Evolutionary conservation across 352 stramenopile genomes (phyloP).

Genomic region (Globisporangium orthogonon): DNA sequence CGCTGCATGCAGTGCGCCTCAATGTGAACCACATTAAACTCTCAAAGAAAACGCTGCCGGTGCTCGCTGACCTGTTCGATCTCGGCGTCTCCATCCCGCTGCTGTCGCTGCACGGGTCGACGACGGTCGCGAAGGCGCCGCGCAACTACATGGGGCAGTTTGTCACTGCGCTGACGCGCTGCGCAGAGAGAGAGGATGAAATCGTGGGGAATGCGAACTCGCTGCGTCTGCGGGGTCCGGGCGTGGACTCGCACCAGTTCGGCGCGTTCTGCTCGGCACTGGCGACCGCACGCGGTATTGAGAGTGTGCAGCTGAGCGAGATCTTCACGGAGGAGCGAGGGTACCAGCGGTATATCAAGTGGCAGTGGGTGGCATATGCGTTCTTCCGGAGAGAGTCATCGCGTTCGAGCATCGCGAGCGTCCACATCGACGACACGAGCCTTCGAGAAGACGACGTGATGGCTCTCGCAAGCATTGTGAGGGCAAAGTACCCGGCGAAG

Average conservation of each 20-base stretch:
- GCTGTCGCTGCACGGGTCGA: slow-evolving; percentile 7
- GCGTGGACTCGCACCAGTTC: slow-evolving; percentile 11
- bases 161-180: slow-evolving; percentile 7
- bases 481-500: slow-evolving; percentile 9
- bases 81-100: slow-evolving; percentile 6
- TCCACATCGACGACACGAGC: slow-evolving; percentile 9
- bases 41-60: slow-evolving; percentile 2
- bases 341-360: slow-evolving; percentile 9
- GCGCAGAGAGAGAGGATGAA: not conserved
- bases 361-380: slow-evolving; percentile 14
- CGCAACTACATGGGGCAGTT: slow-evolving; percentile 9
- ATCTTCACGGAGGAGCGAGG: slow-evolving; percentile 8
- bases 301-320: slow-evolving; percentile 6
- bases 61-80: slow-evolving; percentile 5
- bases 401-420: not conserved
- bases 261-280: slow-evolving; percentile 14
- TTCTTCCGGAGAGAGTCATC: slow-evolving; percentile 10
- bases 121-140: slow-evolving; percentile 2
- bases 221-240: slow-evolving; percentile 1
- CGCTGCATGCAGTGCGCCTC: slow-evolving; percentile 2
- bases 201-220: too few species aligned
- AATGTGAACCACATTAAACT: slow-evolving; percentile 10
- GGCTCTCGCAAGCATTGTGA: slow-evolving; percentile 7
- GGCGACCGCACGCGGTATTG: slow-evolving; percentile 4
- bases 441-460: slow-evolving; percentile 5